Evolutionary conservation across 2,329 filamentous ascomycete genomes (phyloP), one percentile per base, ranked within the genome.

Genomic region (Aspergillus jensenii): DNA sequence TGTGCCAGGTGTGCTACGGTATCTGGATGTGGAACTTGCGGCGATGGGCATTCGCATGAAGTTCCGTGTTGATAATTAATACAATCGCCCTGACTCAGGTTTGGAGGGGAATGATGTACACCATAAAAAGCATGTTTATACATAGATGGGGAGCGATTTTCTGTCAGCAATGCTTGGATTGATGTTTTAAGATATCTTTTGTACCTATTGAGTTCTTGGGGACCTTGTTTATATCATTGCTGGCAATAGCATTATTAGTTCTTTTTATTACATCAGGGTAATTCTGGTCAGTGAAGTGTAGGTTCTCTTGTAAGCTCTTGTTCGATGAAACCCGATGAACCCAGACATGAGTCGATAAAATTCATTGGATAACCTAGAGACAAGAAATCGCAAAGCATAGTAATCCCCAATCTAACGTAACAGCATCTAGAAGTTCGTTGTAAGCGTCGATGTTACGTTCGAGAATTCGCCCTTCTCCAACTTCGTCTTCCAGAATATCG

Each of bases 401-500:
- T 55, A 46, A 37, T 7, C 19, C 44, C 59, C 58, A 55, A 63
- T 61, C 39, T 59, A 55, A 61, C 40, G 21, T n/a, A 37, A 37
- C 35, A 51, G 51, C 51, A 44, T 60, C 64, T 71, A 74, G 65
- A 96, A 75, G 70, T 87, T 81, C 69, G 89, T 90, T 58, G 91
- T 96, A 54, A 96, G 75, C 70, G 87, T 81, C 69, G 89, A 90
- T 58, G 91, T 96, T 54, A 97, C 93, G 75, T 97, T 97, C 64
- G 89, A 93, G 78, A 99, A 99, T 82, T 99, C 95, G 77, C 93
- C 93, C 86, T 96, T 96, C 77, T 96, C 90, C 72, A 99, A 80
- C 87, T 99, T 99, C 50, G 93, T 97, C 84, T 96, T 90, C 95
- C 95, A 99, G 88, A 99, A 99, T 74, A 98, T 96, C 45, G 93